Evolutionary conservation across 2,329 filamentous ascomycete genomes (phyloP), one percentile per base, ranked within the genome.

Genomic region (Fusarium mangiferae): DNA sequence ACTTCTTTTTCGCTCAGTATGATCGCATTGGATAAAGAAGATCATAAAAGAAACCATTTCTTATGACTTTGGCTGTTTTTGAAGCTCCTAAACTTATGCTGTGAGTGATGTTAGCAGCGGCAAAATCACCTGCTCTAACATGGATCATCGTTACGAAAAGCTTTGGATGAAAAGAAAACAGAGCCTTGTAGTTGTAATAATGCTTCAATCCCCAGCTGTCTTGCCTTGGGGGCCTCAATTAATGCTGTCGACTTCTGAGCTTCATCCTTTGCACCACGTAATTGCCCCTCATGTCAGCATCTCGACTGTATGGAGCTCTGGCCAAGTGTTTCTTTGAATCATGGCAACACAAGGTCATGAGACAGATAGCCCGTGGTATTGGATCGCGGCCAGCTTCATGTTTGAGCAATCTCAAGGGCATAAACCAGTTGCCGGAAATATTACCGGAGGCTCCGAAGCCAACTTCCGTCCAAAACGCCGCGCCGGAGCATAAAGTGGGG

Each of bases 381-480:
- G 3, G n/a, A 20, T n/a, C 28, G 30, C 18, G 24, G 7, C 15
- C 15, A 28, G 33, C 13, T 24, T 15, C 18, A 5, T 18, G 20
- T 18, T n/a, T 54, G 22, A 24, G 14, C 15, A 28, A 18, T 38
- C 4, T 18, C 24, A 58, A 35, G 10, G 11, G 20, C 15, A 59
- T 55, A 22, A n/a, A 10, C 30, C 24, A 30, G 24, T 35, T 28
- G 42, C 55, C 42, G 54, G 26, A 26, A 26, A 26, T 26, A 26
- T 26, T 26, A 46, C 55, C 55, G 42, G 56, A 59, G 42, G 30
- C 42, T 58, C 55, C 41, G 55, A 49, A 46, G 41, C 20, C 20
- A 69, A 74, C 54, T 66, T 68, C 67, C 63, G 69, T 45, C 66
- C 69, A 72, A 73, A 46, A 51, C n/a, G 35, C 62, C 67, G 71